Base-by-base conservation (phyloP, 1,139 yeast genomes). In the Magnusiomyces suaveolens region DNA sequence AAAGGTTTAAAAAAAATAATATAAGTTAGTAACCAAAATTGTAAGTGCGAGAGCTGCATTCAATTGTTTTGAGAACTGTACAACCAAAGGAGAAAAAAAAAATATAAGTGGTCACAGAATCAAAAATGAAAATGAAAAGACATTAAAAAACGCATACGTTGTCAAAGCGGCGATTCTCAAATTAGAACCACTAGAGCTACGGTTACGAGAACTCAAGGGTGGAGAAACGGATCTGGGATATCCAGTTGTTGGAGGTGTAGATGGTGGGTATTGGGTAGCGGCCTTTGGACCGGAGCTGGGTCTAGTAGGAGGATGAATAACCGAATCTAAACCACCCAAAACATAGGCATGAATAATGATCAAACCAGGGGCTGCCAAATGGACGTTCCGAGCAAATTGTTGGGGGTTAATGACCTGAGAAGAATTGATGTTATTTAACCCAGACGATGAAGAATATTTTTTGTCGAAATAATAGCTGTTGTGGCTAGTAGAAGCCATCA, bases 341-440 rank as follows among this genome's bases (percentile, higher is more conserved):
- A 70, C 52, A 49, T 60, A 64, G 8, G 69, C 69, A 52, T 70
- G 73, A 24, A 71, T 54, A 33, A 64, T 51, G 14, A 69, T 56
- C 46, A 72, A 63, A 16, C 75, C 69, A 1, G 77, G 75, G 14
- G 66, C 59, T 0, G 69, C 67, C 53, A 67, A 43, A 47, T 66
- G 67, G n/a, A 65, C 60, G 51, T 63, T 59, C 18, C 16, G 41
- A 36, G 16, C 41, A n/a, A 36, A 36, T 36, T 36, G 41, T 18
- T 25, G 18, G 12, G 48, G 48, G 4, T 41, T 41, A 16, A 41
- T 8, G 6, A 3, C 44, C 25, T 41, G 44, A 16, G 10, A 8
- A 6, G 18, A n/a, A 10, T 41, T 18, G n/a, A 12, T 6, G 6
- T 6, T 6, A 29, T 29, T 29, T 6, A 29, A 16, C 16, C 44